Conservation (phyloP, 352 stramenopile genomes). For the Phytopythium chamaehyphon region DNA sequence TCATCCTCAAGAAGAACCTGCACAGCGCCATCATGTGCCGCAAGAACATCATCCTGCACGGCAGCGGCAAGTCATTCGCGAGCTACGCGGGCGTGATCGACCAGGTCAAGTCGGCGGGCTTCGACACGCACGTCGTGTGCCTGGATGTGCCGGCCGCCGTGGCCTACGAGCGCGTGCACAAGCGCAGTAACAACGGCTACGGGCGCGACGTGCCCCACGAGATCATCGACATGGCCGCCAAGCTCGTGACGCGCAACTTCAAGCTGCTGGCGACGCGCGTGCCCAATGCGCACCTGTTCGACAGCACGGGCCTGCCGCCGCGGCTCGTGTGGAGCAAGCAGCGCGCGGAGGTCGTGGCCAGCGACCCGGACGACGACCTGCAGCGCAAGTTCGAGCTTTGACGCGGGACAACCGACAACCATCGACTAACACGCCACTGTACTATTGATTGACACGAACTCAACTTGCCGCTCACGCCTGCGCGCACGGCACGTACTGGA, state of each 20-base stretch:
- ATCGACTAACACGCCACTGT: too few species aligned
- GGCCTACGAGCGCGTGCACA: conserved; percentile 64
- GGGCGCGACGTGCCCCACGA: conserved; percentile 57
- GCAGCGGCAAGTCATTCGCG: conserved; percentile 69
- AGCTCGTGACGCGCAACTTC: conserved; percentile 67
- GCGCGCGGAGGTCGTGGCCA: conserved; percentile 32
- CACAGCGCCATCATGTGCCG: conserved; percentile 71
- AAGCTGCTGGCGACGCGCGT: conserved; percentile 48
- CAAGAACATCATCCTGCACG: conserved; percentile 80
- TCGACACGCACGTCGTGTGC: conserved; percentile 74
- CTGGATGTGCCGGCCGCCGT: conserved; percentile 62
- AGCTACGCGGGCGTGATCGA: conserved; percentile 60
- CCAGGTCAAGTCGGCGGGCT: conserved; percentile 59
- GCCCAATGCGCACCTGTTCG: conserved; percentile 71
- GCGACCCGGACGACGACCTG: conserved; percentile 44
- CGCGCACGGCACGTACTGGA: conserved; percentile 6
- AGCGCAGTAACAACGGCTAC: conserved; percentile 59
- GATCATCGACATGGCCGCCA: conserved; percentile 64
- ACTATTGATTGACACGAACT: too few species aligned
- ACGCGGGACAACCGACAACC: conserved; percentile 3
- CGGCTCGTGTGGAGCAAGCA: conserved; percentile 79
- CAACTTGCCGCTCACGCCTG: background rate
- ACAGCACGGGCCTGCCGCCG: conserved; percentile 52
- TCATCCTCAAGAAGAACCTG: conserved; percentile 81
- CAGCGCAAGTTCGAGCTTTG: conserved; percentile 67